Evolutionary conservation across 352 stramenopile genomes (phyloP).

Genomic region (Nothophytophthora sp.): DNA sequence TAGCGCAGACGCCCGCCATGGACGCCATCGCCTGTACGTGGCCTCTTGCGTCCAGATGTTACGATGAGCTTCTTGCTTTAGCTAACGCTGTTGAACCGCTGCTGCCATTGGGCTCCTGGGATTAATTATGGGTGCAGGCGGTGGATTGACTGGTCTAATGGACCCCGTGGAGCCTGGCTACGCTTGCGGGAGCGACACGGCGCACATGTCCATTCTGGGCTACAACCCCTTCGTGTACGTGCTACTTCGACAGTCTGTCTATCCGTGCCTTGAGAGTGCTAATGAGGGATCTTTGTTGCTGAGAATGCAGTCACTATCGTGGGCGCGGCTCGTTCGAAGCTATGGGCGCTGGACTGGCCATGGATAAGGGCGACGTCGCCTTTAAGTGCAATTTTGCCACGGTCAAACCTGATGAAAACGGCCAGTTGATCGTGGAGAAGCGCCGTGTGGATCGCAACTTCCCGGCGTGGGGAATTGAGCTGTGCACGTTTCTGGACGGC

Average conservation of each 20-base stretch:
- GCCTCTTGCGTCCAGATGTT: too few species aligned
- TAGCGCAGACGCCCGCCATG: slow-evolving; percentile 77
- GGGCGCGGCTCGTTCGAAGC: slow-evolving; percentile 87
- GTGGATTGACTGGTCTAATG: slow-evolving; percentile 81
- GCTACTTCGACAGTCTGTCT: too few species aligned
- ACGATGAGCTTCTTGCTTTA: too few species aligned
- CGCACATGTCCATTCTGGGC: slow-evolving; percentile 90
- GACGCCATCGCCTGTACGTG: slow-evolving; percentile 80
- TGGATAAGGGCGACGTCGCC: slow-evolving; percentile 85
- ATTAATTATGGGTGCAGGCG: slow-evolving; percentile 34
- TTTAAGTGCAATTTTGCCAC: slow-evolving; percentile 92
- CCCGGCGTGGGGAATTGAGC: slow-evolving; percentile 75
- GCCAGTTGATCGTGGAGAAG: slow-evolving; percentile 62
- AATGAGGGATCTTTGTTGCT: slow-evolving; percentile 2
- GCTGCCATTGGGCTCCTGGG: too few species aligned
- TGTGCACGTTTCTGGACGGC: slow-evolving; percentile 77
- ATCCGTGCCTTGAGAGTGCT: not conserved
- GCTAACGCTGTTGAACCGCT: too few species aligned
- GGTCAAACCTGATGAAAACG: slow-evolving; percentile 61
- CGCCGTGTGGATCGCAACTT: slow-evolving; percentile 88
- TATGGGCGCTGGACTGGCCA: slow-evolving; percentile 82
- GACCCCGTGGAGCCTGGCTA: slow-evolving; percentile 85
- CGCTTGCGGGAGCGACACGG: slow-evolving; percentile 85
- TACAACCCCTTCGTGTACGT: slow-evolving; percentile 83
- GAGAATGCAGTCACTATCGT: slow-evolving; percentile 66